A percentile compares a stretch with the other conserved stretches of the same genome.
Conservation (phyloP, 139 green algal species). For the Eudorina sp. region DNA sequence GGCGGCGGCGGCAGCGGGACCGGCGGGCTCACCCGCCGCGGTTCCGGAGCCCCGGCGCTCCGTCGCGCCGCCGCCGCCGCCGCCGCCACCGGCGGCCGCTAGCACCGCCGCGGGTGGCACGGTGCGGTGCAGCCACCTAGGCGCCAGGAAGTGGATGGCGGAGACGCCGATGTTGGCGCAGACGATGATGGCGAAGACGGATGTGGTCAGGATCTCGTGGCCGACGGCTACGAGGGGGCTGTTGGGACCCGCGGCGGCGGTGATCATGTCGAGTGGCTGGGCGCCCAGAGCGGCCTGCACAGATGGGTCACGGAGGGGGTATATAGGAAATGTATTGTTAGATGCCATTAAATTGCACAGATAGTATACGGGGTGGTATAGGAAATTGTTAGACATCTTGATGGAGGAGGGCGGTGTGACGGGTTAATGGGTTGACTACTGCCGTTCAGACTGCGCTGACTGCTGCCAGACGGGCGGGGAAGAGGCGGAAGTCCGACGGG, state of each 20-base stretch:
- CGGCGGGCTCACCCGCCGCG: background rate
- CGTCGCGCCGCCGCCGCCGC: background rate
- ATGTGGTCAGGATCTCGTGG: conserved; percentile 72
- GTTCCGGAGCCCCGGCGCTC: background rate
- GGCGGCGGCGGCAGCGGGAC: background rate
- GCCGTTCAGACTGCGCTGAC: too few species aligned
- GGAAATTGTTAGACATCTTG: too few species aligned
- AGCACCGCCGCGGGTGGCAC: background rate
- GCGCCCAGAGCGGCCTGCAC: conserved; percentile 77
- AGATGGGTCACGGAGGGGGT: too few species aligned
- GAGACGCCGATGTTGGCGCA: conserved; percentile 71
- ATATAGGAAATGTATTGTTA: too few species aligned
- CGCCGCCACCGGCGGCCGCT: background rate
- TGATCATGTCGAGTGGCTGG: conserved; percentile 66
- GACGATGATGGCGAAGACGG: conserved; percentile 84
- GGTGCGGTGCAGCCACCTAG: conserved; percentile 18
- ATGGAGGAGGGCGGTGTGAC: too few species aligned
- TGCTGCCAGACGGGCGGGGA: too few species aligned
- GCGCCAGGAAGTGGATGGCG: conserved; percentile 35
- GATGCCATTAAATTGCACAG: too few species aligned
- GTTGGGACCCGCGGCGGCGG: conserved; percentile 34
- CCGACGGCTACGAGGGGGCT: conserved; percentile 59
- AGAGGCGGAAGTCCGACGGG: too few species aligned
- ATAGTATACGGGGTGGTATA: too few species aligned
- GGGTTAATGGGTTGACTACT: too few species aligned